Percentiles rank a stretch among this genome's conserved stretches.
phyloP scores from a whole-genome alignment of 2,329 filamentous ascomycete genomes.

The Colletotrichum coccodes region DNA sequence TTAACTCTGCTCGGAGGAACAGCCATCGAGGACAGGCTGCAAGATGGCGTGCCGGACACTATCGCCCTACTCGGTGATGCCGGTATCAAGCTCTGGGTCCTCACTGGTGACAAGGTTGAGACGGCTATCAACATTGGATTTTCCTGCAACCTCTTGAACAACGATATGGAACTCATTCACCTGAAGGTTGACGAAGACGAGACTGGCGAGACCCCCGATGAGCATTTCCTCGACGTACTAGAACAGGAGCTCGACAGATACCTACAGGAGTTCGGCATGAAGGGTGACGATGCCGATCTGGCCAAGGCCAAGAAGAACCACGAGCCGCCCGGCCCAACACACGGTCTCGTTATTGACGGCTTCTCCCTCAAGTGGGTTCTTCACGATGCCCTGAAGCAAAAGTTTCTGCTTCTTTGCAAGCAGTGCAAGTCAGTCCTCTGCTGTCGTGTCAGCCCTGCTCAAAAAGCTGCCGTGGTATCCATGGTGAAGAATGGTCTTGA shows the following conservation, averaged over 20 bases:
- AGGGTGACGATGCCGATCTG: conserved; percentile 87
- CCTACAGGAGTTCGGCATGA: conserved; percentile 79
- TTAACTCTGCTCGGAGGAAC: conserved; percentile 90
- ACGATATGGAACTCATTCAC: conserved; percentile 96
- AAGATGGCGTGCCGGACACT: conserved; percentile 96
- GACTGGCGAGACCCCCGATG: conserved; percentile 55
- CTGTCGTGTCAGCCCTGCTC: conserved; percentile 94
- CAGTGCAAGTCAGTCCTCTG: conserved; percentile 97
- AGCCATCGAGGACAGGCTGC: conserved; percentile 95
- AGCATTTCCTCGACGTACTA: conserved; percentile 65
- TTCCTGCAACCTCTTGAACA: conserved; percentile 96
- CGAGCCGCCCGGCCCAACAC: conserved; percentile 85
- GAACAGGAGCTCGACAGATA: conserved; percentile 80
- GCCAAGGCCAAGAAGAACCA: conserved; percentile 83
- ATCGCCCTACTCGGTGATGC: conserved; percentile 91
- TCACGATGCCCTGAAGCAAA: conserved; percentile 84
- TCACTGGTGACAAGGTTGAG: conserved; percentile 98
- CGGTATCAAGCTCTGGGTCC: conserved; percentile 98
- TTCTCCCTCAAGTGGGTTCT: conserved; percentile 92
- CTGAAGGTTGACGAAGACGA: conserved; percentile 86
- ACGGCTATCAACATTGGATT: conserved; percentile 99
- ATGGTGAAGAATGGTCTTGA: conserved; percentile 96
- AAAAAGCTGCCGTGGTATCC: conserved; percentile 95
- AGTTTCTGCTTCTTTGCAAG: conserved; percentile 95
- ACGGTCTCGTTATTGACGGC: conserved; percentile 94